Base-by-base conservation (phyloP, 1,139 yeast genomes). In the Kluyveromyces sp. region DNA sequence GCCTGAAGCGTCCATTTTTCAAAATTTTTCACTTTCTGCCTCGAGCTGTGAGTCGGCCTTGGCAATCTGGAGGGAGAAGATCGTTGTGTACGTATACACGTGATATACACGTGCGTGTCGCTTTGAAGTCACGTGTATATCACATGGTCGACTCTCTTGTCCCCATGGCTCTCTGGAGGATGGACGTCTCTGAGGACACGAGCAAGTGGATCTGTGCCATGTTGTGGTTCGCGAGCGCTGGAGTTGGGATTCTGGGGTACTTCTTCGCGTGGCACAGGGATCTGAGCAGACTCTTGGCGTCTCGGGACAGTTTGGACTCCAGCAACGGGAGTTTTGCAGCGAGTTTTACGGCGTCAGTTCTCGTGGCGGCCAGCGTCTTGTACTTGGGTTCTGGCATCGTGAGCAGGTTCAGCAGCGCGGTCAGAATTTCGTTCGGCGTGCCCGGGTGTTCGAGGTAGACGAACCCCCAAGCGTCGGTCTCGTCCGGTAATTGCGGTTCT, bases 321-420 rank as follows among this genome's bases (percentile, higher is more conserved):
- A 38, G 20, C 18, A 12, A 3, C 6, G 29, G 29, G 8, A 38
- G 16, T 18, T 13, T 30, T 3, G 13, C 19, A 18, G 13, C n/a
- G 6, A 31, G 34, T 19, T 30, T 38, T 20, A 4, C n/a, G 11
- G 19, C 19, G 13, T 38, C 41, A 12, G 15, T 20, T 20, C 36
- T 13, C 13, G 18, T 39, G 3, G 15, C 13, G 1, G 29, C 9
- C 20, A 47, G 35, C 3, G 28, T 16, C 12, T 35, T 17, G 33
- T 31, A 44, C 8, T 34, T 28, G 3, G 37, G 30, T 25, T 33
- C 28, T 1, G 22, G 19, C 41, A 47, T 28, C n/a, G 45, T 18
- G 3, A 47, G 33, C 9, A 47, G 33, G 26, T 46, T 47, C n/a
- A 37, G 11, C 12, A 44, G 15, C 2, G 49, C 46, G 19, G 26